Evolutionary conservation across 768 basidiomycete genomes (phyloP).

Genomic region (Amanita thiersii): DNA sequence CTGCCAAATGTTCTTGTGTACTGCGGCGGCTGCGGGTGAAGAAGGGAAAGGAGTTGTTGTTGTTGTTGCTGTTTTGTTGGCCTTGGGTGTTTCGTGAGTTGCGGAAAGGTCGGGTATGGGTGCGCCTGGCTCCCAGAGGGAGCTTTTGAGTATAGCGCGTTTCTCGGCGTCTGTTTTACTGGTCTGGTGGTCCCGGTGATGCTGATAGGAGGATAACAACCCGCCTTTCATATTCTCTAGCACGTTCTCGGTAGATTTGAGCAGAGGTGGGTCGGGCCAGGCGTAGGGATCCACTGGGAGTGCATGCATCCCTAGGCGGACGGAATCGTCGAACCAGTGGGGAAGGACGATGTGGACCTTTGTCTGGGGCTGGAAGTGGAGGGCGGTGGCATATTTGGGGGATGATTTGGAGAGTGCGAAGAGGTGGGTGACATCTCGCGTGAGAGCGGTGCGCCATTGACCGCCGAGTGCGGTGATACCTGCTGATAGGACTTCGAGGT

Average conservation of each 20-base stretch:
- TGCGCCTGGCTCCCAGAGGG: too few relatives aligned
- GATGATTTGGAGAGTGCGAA: constrained; percentile 51
- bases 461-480: constrained; percentile 75
- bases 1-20: constrained; percentile 42
- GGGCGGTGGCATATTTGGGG: constrained; percentile 41
- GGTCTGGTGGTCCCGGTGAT: too few relatives aligned
- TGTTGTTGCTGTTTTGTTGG: too few relatives aligned
- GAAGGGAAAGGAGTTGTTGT: too few relatives aligned
- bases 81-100: too few relatives aligned
- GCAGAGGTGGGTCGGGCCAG: constrained; percentile 65
- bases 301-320: constrained; percentile 43
- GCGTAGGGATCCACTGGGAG: constrained; percentile 51
- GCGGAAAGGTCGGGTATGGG: too few relatives aligned
- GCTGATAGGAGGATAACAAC: too few relatives aligned
- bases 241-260: constrained; percentile 20
- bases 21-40: constrained; percentile 14
- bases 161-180: too few relatives aligned
- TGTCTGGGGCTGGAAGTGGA: constrained; percentile 52
- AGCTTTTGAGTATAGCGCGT: too few relatives aligned
- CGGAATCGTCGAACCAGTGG: constrained; percentile 86
- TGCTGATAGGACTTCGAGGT: constrained; percentile 65
- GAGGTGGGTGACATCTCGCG: constrained; percentile 82
- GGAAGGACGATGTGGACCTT: constrained; percentile 70
- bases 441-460: constrained; percentile 69
- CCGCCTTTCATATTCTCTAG: constrained; percentile 12